Evolutionary conservation across 768 basidiomycete species (phyloP).

Genomic region (Termitomyces titanicus): DNA sequence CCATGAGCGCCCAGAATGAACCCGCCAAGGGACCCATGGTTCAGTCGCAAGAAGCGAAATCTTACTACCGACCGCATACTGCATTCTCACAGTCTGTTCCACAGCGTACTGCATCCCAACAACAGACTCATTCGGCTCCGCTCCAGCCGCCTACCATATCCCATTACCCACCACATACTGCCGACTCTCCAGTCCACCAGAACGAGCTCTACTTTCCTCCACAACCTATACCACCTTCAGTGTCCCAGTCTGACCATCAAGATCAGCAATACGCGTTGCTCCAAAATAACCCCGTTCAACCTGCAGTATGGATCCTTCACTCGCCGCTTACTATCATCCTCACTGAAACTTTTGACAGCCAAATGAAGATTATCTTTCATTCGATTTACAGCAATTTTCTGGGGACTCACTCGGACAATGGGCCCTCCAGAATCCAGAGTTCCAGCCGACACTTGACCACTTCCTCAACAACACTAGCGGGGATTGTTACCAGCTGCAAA

Average conservation of each 20-base stretch:
- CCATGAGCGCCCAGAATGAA: slow-evolving; percentile 1
- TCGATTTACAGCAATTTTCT: slow-evolving; percentile 11
- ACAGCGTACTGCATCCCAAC: not conserved
- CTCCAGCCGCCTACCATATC: not conserved
- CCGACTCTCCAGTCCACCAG: not conserved
- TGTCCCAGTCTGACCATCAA: not conserved
- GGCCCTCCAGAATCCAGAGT: slow-evolving; percentile 10
- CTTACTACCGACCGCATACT: slow-evolving; percentile 8
- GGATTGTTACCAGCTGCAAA: slow-evolving; percentile 14
- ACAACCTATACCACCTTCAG: not conserved
- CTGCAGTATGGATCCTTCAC: not conserved
- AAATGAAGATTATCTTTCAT: slow-evolving; percentile 4
- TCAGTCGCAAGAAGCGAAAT: not conserved
- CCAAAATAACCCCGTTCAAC: not conserved
- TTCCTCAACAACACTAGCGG: slow-evolving; percentile 10
- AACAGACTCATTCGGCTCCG: not conserved
- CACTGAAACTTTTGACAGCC: slow-evolving; percentile 1
- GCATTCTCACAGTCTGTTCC: not conserved
- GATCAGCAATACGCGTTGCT: slow-evolving; percentile 8
- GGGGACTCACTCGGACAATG: slow-evolving; percentile 6
- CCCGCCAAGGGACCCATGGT: not conserved
- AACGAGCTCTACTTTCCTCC: slow-evolving; percentile 1
- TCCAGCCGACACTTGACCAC: slow-evolving; percentile 9
- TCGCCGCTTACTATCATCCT: not conserved
- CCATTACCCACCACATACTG: slow-evolving; percentile 2